A percentile compares a stretch with the other conserved stretches of the same genome.
Evolutionary conservation across 2,329 filamentous ascomycete genomes (phyloP).

Genomic region (Trichophyton equinum): DNA sequence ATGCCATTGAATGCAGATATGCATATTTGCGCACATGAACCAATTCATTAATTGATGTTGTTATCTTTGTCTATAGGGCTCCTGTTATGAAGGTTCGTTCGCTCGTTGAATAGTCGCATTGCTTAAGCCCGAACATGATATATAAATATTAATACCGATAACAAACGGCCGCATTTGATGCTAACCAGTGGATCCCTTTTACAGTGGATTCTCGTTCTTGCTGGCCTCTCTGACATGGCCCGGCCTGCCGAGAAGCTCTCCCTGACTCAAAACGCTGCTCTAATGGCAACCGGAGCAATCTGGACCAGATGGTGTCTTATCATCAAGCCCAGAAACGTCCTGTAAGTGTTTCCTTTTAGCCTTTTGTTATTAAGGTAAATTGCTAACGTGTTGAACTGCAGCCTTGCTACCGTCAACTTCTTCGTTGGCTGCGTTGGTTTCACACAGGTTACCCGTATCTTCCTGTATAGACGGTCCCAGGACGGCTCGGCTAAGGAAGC

Average conservation of each 20-base stretch:
- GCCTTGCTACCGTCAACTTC: slow-evolving; percentile 92
- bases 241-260: slow-evolving; percentile 89
- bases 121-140: not conserved
- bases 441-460: slow-evolving; percentile 68
- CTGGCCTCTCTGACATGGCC: slow-evolving; percentile 80
- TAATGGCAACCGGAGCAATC: slow-evolving; percentile 84
- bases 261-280: slow-evolving; percentile 77
- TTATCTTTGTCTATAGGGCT: slow-evolving; percentile 46
- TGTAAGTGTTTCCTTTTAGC: slow-evolving; percentile 44
- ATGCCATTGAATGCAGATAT: slow-evolving; percentile 13
- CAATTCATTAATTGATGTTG: not conserved
- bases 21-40: not conserved
- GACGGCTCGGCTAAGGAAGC: slow-evolving; percentile 36
- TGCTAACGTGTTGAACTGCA: slow-evolving; percentile 23
- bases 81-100: slow-evolving; percentile 74
- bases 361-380: not conserved
- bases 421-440: slow-evolving; percentile 83
- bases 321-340: slow-evolving; percentile 84
- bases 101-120: slow-evolving; percentile 22
- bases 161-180: not conserved
- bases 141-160: not conserved
- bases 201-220: slow-evolving; percentile 83
- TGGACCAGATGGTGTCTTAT: slow-evolving; percentile 99
- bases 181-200: not conserved
- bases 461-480: slow-evolving; percentile 42